Evolutionary conservation across 2,329 filamentous ascomycete species (phyloP).

Genomic region (Cladobotryum protrusum): DNA sequence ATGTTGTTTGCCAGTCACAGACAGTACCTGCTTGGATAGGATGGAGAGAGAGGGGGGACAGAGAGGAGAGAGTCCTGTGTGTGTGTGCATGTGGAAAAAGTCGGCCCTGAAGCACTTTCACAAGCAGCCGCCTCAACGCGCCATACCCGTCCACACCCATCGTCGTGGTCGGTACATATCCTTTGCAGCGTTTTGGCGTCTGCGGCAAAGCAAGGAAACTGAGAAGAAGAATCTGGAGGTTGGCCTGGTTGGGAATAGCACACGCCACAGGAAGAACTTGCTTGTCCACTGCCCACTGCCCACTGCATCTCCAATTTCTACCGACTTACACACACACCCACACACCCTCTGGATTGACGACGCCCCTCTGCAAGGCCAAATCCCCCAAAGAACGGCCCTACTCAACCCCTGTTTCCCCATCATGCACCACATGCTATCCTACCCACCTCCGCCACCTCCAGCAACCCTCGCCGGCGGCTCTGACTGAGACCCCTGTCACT

Average conservation of each 20-base stretch:
- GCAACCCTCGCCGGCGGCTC: constrained; percentile 9
- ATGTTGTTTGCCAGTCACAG: too few relatives aligned
- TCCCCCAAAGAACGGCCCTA: constrained; percentile 9
- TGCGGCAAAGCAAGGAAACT: constrained; percentile 8
- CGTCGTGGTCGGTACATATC: constrained; percentile 1
- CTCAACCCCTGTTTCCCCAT: constrained; percentile 13
- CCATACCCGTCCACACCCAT: neutral
- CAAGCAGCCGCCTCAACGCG: neutral
- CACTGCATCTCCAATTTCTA: constrained; percentile 4
- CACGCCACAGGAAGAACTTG: neutral
- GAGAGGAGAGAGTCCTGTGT: neutral
- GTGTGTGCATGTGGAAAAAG: neutral
- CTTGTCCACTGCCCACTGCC: too few relatives aligned
- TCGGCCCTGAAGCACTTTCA: constrained; percentile 6
- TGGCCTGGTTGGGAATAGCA: neutral
- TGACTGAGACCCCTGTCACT: constrained; percentile 7
- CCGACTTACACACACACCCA: constrained; percentile 6
- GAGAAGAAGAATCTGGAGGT: constrained; percentile 6
- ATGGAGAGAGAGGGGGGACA: too few relatives aligned
- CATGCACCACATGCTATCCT: constrained; percentile 11
- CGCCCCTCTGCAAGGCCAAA: neutral
- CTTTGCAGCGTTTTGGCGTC: constrained; percentile 3
- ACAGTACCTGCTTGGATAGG: neutral
- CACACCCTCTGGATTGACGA: constrained; percentile 4
- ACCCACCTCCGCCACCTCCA: neutral